phyloP scores from a whole-genome alignment of 352 stramenopile species.

The Pythium brachiatum region DNA sequence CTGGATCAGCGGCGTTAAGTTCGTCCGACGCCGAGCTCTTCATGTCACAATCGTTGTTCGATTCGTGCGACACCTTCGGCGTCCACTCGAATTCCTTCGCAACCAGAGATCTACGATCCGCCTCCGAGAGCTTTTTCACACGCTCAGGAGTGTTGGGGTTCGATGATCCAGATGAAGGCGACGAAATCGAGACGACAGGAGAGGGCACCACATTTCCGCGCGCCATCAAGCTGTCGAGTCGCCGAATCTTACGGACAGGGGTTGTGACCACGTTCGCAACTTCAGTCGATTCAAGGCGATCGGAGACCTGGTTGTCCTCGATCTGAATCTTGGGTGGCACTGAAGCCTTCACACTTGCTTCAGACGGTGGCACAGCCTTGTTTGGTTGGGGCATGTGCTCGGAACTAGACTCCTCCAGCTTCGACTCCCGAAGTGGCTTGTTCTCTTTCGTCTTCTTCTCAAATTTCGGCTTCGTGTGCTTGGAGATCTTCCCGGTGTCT shows the following conservation, averaged over 20 bases:
- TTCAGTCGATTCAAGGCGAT: background rate
- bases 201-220: conserved; percentile 33
- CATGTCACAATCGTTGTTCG: background rate
- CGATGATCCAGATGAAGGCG: conserved; percentile 48
- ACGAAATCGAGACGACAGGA: conserved; percentile 72
- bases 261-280: conserved; percentile 2
- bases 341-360: background rate
- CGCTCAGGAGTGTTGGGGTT: conserved; percentile 65
- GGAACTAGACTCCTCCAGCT: background rate
- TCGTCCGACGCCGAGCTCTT: background rate
- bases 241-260: conserved; percentile 4
- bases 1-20: background rate
- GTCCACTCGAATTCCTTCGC: conserved; percentile 60
- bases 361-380: background rate
- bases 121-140: conserved; percentile 13
- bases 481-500: background rate
- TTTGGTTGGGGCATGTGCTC: background rate
- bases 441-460: background rate
- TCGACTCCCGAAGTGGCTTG: background rate
- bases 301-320: background rate
- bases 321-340: background rate
- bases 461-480: background rate
- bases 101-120: conserved; percentile 5
- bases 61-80: conserved; percentile 5
- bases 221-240: background rate